Evolutionary conservation across 2,329 filamentous ascomycete genomes (phyloP).

Genomic region (Pezicula radicicola): DNA sequence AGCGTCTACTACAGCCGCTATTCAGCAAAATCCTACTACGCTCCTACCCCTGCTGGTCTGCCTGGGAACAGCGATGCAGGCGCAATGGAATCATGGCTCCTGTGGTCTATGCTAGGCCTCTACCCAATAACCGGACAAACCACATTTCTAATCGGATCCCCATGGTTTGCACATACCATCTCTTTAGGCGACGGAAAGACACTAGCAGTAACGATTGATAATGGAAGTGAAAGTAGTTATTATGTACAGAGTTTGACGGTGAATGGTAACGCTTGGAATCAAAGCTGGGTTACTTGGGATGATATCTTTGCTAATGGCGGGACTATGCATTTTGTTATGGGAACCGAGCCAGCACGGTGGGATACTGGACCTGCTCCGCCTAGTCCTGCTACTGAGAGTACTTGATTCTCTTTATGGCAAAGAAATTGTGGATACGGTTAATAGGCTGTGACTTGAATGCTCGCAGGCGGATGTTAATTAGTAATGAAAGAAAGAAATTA

Average conservation of each 20-base stretch:
- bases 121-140: constrained; percentile 68
- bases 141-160: constrained; percentile 62
- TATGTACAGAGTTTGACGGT: constrained; percentile 66
- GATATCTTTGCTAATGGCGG: constrained; percentile 65
- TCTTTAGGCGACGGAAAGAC: constrained; percentile 51
- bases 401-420: no score
- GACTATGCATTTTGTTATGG: constrained; percentile 62
- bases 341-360: constrained; percentile 50
- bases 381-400: constrained; percentile 44
- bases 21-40: constrained; percentile 59
- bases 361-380: constrained; percentile 57
- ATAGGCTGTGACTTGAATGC: no score
- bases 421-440: no score
- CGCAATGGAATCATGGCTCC: constrained; percentile 68
- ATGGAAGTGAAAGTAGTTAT: constrained; percentile 39
- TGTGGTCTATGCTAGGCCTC: constrained; percentile 67
- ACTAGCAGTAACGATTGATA: constrained; percentile 50
- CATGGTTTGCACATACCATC: constrained; percentile 58
- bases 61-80: constrained; percentile 71
- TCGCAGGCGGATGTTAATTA: no score
- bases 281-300: constrained; percentile 63
- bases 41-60: constrained; percentile 49
- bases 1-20: constrained; percentile 55
- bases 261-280: constrained; percentile 60
- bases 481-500: no score